Percentiles rank a stretch among this genome's conserved stretches.
phyloP scores from a whole-genome alignment of 768 basidiomycete genomes.

The Kondoa subrosea region DNA sequence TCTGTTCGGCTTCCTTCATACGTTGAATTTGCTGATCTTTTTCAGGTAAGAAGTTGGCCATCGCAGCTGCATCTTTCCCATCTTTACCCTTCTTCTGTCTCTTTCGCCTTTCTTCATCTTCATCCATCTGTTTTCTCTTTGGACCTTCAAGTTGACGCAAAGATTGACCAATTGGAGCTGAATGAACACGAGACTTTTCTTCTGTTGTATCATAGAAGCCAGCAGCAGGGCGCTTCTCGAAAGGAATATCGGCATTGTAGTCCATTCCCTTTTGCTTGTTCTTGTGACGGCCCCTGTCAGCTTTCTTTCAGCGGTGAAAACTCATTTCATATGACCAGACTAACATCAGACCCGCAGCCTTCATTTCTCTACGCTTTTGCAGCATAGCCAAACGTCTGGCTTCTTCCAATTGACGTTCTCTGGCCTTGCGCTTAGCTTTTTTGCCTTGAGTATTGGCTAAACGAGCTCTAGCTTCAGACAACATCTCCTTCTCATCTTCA shows the following conservation, averaged over 20 bases:
- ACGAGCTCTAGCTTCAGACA: slow-evolving; percentile 93
- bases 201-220: slow-evolving; percentile 96
- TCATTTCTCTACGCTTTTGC: slow-evolving; percentile 93
- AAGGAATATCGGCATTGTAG: slow-evolving; percentile 98
- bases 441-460: slow-evolving; percentile 98
- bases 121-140: slow-evolving; percentile 83
- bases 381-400: slow-evolving; percentile 81
- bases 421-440: slow-evolving; percentile 95
- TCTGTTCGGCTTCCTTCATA: slow-evolving; percentile 90
- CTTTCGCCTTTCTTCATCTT: slow-evolving; percentile 83
- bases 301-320: not conserved
- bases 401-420: slow-evolving; percentile 92
- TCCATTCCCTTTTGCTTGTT: slow-evolving; percentile 97
- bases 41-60: slow-evolving; percentile 90
- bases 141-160: slow-evolving; percentile 44
- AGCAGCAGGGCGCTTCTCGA: slow-evolving; percentile 85
- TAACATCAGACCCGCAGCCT: slow-evolving; percentile 92
- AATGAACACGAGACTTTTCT: slow-evolving; percentile 67
- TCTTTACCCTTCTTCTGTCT: slow-evolving; percentile 56
- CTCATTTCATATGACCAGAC: slow-evolving; percentile 29
- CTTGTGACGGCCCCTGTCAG: slow-evolving; percentile 66
- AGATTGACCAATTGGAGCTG: slow-evolving; percentile 42
- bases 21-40: slow-evolving; percentile 87
- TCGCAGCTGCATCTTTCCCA: slow-evolving; percentile 34
- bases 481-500: slow-evolving; percentile 99